A percentile compares a stretch with the other conserved stretches of the same genome.
Conservation (phyloP, 306 rosid genomes). For the Medicago ruthenica region DNA sequence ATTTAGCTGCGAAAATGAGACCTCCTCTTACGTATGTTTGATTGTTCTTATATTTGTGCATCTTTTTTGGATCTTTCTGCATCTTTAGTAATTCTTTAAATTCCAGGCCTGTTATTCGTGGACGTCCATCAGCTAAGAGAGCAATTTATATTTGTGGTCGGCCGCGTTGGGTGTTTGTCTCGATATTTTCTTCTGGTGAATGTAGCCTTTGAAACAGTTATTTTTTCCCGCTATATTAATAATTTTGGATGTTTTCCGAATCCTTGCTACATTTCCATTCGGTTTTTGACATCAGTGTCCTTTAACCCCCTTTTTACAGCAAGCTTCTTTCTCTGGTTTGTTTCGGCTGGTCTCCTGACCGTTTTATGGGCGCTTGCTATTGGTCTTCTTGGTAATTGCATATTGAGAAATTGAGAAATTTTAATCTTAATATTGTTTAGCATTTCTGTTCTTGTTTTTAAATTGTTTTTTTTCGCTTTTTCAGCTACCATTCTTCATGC, state of each 20-base stretch:
- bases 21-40: conserved; percentile 87
- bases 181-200: conserved; percentile 78
- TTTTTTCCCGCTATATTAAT: conserved; percentile 19
- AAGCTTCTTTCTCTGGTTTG: conserved; percentile 84
- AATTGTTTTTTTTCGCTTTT: conserved; percentile 38
- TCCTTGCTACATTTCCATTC: background rate
- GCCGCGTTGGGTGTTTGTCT: conserved; percentile 92
- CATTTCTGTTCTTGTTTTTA: conserved; percentile 15
- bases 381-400: conserved; percentile 81
- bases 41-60: conserved; percentile 26
- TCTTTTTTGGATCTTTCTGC: conserved; percentile 19
- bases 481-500: conserved; percentile 91
- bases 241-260: conserved; percentile 31
- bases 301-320: conserved; percentile 52
- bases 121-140: conserved; percentile 95
- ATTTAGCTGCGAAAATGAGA: conserved; percentile 97
- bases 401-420: conserved; percentile 28
- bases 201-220: conserved; percentile 20
- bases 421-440: conserved; percentile 12
- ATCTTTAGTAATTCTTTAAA: conserved; percentile 37
- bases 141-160: conserved; percentile 85
- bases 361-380: conserved; percentile 81
- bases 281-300: conserved; percentile 5
- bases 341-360: conserved; percentile 81
- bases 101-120: conserved; percentile 98